Base-by-base conservation (phyloP, 2,329 filamentous ascomycete genomes). In the Calonectria multiphialidica region DNA sequence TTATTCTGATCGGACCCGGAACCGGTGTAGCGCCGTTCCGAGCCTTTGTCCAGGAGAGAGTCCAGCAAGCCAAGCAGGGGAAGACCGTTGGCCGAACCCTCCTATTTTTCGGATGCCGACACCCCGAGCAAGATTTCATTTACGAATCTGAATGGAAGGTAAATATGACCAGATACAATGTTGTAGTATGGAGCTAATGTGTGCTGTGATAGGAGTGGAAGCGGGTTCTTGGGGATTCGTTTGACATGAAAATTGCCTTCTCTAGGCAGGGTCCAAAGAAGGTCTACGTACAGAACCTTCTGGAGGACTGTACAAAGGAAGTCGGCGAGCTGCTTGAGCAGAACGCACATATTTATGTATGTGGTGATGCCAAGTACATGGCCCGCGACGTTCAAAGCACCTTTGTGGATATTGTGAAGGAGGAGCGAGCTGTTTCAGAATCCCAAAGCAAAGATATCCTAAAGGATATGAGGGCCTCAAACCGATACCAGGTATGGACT, bases 11-110 rank as follows among this genome's bases (percentile, higher is more conserved):
- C 78, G 97, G 97, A 21, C 97, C 97, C 15, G 97, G 97, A 81
- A 98, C 97, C 66, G 97, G 97, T 87, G 95, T 98, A 67, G 97
- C 97, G 33, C 97, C 97, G 15, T 98, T 99, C 92, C 93, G 97
- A 77, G 97, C 90, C 6, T 99, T 99, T 82, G 90, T 99, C 12
- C 97, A 98, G 82, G 97, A 99, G 85, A 92, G 97, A 78, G 95
- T 94, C 62, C 93, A 94, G 80, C 92, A 94, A 82, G 95, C 93
- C 7, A 91, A 93, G 79, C 90, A 92, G 68, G 97, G 97, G 57
- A 90, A 95, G 81, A 90, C 92, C 30, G 94, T 99, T 77, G 97
- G 97, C 71, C 93, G 93, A 80, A 98, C 95, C 0, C 85, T 99
- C 49, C 87, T 99, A 55, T 99, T 99, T 88, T 98, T 98, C 80